Base-by-base conservation (phyloP, 2,329 filamentous ascomycete species). In the Lecanicillium sp. region DNA sequence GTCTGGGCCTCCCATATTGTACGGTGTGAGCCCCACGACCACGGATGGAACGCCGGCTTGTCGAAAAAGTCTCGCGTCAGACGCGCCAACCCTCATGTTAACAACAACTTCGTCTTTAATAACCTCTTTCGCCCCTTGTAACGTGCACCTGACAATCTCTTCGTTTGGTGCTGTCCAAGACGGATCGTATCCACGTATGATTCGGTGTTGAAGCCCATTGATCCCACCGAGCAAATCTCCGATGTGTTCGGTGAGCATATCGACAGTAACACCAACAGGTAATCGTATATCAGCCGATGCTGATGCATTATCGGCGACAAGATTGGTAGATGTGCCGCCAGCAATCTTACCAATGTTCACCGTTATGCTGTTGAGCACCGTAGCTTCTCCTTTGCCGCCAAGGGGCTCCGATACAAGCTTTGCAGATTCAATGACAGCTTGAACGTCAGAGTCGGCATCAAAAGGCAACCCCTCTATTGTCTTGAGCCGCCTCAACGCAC, bases 291-390 rank as follows among this genome's bases (percentile, higher is more conserved):
- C 44, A 12, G 42, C 31, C 13, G 37, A 37, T 10, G 44, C 44
- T 12, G 28, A 37, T 22, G 44, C 44, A 20, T 31, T n/a, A 7
- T 41, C 37, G 3, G 44, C 36, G 17, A 45, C 44, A 7, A 45
- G 36, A 20, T 45, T 45, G 13, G 41, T 37, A n/a, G 44, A 45
- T 7, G 38, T 36, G 8, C 44, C 44, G 14, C 44, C 41, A n/a
- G 19, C 15, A 10, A 45, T 44, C n/a, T 28, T 45, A 28, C 44
- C 44, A 35, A 45, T 45, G 25, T 44, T 44, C 13, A 45, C 44
- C 17, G 41, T 45, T 18, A 43, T 25, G n/a, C 36, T 37, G 3
- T 33, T 13, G 6, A 44, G 32, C 5, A 40, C 33, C 11, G 29
- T 22, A n/a, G 42, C 36, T 22, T 45, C 44, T 13, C 43, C 41